Conservation (phyloP, 495 filamentous ascomycete genomes). For the Tuber indicum region DNA sequence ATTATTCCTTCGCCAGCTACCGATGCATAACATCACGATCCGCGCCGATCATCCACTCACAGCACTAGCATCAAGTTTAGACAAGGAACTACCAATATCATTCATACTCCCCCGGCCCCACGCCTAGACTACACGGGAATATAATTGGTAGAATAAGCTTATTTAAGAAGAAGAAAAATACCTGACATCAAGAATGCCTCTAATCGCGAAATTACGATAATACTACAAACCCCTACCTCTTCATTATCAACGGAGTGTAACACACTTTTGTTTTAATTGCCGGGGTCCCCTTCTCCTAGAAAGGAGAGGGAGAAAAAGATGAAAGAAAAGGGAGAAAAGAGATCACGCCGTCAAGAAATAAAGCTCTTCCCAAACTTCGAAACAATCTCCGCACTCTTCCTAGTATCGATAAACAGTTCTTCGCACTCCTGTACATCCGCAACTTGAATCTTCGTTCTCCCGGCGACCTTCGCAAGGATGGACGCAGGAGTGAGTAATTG, state of each 20-base stretch:
- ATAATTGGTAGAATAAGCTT: not conserved
- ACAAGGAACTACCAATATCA: not conserved
- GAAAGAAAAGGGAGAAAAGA: not conserved
- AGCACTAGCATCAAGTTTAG: not conserved
- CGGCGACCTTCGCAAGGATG: slow-evolving; percentile 57
- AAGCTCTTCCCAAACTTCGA: slow-evolving; percentile 79
- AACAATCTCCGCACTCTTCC: slow-evolving; percentile 83
- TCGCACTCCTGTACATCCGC: slow-evolving; percentile 91
- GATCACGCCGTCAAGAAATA: slow-evolving; percentile 46
- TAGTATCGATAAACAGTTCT: slow-evolving; percentile 83
- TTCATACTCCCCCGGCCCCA: not conserved
- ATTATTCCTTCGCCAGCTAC: not conserved
- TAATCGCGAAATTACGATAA: slow-evolving; percentile 1
- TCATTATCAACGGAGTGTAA: not conserved
- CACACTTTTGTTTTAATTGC: slow-evolving; percentile 1
- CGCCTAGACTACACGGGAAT: not conserved
- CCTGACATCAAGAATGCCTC: not conserved
- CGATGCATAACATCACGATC: not conserved
- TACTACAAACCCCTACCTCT: not conserved
- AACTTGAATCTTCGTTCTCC: slow-evolving; percentile 73
- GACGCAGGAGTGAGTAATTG: slow-evolving; percentile 85
- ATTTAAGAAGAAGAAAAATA: not conserved
- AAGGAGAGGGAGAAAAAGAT: not conserved
- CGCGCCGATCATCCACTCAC: not conserved
- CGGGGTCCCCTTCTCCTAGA: not conserved